Evolutionary conservation across 2,329 filamentous ascomycete genomes (phyloP), one percentile per base, ranked within the genome.

Genomic region (Sporothrix protearum): DNA sequence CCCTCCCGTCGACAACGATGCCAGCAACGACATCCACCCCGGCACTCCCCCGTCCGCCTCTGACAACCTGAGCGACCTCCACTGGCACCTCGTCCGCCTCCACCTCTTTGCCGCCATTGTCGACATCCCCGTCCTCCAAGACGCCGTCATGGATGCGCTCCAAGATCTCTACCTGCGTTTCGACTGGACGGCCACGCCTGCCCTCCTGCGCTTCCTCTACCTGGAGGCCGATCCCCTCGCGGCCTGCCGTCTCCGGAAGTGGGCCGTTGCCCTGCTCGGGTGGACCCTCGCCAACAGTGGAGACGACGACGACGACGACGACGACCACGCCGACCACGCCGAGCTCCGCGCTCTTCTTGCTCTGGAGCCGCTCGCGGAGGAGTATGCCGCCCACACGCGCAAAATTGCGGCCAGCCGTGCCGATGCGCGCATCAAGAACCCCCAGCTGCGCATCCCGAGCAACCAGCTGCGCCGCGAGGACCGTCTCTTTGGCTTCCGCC

Each of bases 231-330:
- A 86, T 67, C 77, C 83, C 14, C 77, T 82, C 36, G 80, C 83
- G 47, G 82, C 85, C 69, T 82, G 85, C 53, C 83, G 86, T 10
- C 80, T 89, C 51, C 84, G 87, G 64, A 85, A 86, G 74, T 89
- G 87, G 87, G 83, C 85, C 70, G 85, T 88, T 6, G 86, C 87
- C 72, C 88, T 88, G 85, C 82, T 87, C 16, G 85, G 86, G n/a
- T 88, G 86, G 82, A 83, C 83, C 2, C 81, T 87, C 78, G 78
- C 81, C 55, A 71, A 68, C 45, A n/a, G 59, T 55, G 22, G n/a
- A 3, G 55, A 49, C 30, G 78, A 77, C 69, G 77, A 78, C 72
- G 74, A 77, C 68, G 47, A 64, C n/a, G 71, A 61, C n/a, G n/a
- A n/a, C n/a, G n/a, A n/a, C n/a, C n/a, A n/a, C n/a, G n/a, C n/a